Percentiles rank a stretch among this genome's conserved stretches.
Conservation (phyloP, 2,329 filamentous ascomycete genomes). For the Sporothrix protearum region DNA sequence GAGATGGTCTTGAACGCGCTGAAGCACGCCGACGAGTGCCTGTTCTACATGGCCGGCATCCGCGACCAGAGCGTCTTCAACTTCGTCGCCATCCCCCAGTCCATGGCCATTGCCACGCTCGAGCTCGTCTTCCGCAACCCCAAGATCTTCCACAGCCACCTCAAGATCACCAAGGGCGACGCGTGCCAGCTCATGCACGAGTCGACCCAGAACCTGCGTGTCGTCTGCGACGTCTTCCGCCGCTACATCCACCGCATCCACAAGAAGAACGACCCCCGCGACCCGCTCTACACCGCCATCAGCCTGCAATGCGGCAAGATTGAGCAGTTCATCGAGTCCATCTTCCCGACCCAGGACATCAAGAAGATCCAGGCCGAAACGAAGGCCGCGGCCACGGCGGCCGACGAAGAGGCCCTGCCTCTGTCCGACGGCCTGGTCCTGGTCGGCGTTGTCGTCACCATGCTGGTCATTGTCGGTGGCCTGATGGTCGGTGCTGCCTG, state of each 20-base stretch:
- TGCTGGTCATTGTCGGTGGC: slow-evolving; percentile 67
- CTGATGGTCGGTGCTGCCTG: slow-evolving; percentile 83
- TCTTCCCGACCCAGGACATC: slow-evolving; percentile 81
- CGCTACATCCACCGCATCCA: slow-evolving; percentile 76
- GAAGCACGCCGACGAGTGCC: slow-evolving; percentile 80
- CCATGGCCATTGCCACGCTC: slow-evolving; percentile 94
- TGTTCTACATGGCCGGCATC: slow-evolving; percentile 96
- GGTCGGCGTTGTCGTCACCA: slow-evolving; percentile 60
- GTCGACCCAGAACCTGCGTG: slow-evolving; percentile 82
- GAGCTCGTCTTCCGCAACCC: slow-evolving; percentile 92
- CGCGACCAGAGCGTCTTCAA: slow-evolving; percentile 98
- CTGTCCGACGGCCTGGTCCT: slow-evolving; percentile 63
- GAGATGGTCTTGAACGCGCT: slow-evolving; percentile 93
- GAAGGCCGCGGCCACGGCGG: slow-evolving; percentile 23
- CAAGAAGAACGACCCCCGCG: slow-evolving; percentile 88
- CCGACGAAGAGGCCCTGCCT: slow-evolving; percentile 45
- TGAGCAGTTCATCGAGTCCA: slow-evolving; percentile 90
- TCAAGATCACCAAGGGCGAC: slow-evolving; percentile 96
- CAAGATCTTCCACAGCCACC: slow-evolving; percentile 74
- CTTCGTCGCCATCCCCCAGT: slow-evolving; percentile 94
- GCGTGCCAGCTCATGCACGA: slow-evolving; percentile 89
- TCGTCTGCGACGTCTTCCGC: slow-evolving; percentile 79
- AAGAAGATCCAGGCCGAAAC: slow-evolving; percentile 50
- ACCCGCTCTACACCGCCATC: slow-evolving; percentile 89
- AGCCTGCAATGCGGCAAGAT: slow-evolving; percentile 89